Conservation (phyloP, 371 early-diverging fungal species). For the Conidiobolus coronatus region DNA sequence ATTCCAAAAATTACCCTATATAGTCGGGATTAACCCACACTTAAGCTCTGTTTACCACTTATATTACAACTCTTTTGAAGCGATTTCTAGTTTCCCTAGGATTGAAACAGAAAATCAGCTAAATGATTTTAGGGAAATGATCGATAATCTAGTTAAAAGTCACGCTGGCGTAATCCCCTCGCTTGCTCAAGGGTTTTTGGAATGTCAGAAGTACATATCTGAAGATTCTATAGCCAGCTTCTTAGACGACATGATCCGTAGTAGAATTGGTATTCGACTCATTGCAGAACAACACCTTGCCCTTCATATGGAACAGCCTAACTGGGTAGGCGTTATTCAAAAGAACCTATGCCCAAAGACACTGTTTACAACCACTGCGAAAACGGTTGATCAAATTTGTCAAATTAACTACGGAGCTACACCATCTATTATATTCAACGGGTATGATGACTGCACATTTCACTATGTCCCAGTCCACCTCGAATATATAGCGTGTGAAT, state of each 20-base stretch:
- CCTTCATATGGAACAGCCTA: constrained; percentile 21
- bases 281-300: constrained; percentile 86
- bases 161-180: constrained; percentile 69
- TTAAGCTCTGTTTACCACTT: constrained; percentile 54
- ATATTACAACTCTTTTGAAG: constrained; percentile 60
- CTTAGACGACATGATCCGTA: constrained; percentile 73
- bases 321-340: constrained; percentile 73
- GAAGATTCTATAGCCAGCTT: constrained; percentile 43
- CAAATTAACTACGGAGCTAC: constrained; percentile 75
- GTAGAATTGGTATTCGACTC: constrained; percentile 85
- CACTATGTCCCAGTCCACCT: constrained; percentile 86
- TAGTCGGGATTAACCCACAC: constrained; percentile 77
- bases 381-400: constrained; percentile 64
- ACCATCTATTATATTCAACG: constrained; percentile 52
- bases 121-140: constrained; percentile 25
- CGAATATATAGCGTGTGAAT: constrained; percentile 81
- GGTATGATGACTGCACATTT: constrained; percentile 50
- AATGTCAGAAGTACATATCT: constrained; percentile 73
- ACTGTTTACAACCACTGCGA: constrained; percentile 35
- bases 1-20: constrained; percentile 66
- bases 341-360: constrained; percentile 40
- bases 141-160: constrained; percentile 42
- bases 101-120: constrained; percentile 18
- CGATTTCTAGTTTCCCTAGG: constrained; percentile 24
- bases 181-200: constrained; percentile 60